Evolutionary conservation across 1,284 basidiomycete genomes (phyloP).

Genomic region (Coniferiporia sulphurascens): DNA sequence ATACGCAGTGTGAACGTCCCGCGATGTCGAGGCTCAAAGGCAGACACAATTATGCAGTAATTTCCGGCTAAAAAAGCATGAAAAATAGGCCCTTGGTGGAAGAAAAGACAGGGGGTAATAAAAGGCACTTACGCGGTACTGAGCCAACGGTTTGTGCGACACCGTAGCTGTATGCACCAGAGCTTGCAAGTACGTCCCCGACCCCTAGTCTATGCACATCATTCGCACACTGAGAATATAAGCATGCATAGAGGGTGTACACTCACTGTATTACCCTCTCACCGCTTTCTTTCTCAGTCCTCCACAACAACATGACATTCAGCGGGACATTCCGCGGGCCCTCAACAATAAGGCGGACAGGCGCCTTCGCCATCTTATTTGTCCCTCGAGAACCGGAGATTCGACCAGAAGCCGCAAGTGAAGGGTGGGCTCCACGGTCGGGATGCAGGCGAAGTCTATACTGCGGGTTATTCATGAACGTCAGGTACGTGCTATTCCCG

Average conservation of each 20-base stretch:
- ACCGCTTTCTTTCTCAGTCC: slow-evolving; percentile 39
- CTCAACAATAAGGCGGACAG: slow-evolving; percentile 48
- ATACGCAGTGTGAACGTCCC: slow-evolving; percentile 63
- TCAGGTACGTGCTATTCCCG: slow-evolving; percentile 74
- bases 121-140: slow-evolving; percentile 46
- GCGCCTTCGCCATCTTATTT: slow-evolving; percentile 32
- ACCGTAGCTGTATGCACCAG: slow-evolving; percentile 82
- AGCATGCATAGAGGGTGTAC: neutral
- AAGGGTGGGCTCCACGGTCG: slow-evolving; percentile 17
- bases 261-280: slow-evolving; percentile 71
- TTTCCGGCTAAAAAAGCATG: slow-evolving; percentile 53
- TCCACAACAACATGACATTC: slow-evolving; percentile 75
- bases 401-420: slow-evolving; percentile 11
- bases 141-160: slow-evolving; percentile 53
- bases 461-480: slow-evolving; percentile 90
- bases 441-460: slow-evolving; percentile 62
- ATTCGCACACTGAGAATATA: neutral
- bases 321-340: slow-evolving; percentile 66
- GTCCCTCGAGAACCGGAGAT: neutral
- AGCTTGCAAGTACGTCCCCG: slow-evolving; percentile 67
- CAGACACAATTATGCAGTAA: slow-evolving; percentile 79
- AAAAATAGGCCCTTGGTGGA: neutral
- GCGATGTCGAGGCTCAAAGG: slow-evolving; percentile 70
- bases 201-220: slow-evolving; percentile 42
- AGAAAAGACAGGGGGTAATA: neutral